Conservation (phyloP, 768 basidiomycete species). For the Mycena sanguinolenta region DNA sequence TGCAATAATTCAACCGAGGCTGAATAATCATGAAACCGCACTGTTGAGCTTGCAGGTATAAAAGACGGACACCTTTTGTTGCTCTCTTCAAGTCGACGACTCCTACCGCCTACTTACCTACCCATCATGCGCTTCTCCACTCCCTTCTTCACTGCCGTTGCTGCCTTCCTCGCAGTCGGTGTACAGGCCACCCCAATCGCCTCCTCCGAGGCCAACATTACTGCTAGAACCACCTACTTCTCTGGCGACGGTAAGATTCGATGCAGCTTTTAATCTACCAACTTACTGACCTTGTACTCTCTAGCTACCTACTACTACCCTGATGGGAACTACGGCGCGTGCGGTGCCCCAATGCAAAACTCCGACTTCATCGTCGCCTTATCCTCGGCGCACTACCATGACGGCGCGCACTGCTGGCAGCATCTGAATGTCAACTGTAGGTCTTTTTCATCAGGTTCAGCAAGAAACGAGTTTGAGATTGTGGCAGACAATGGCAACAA, state of each 20-base stretch:
- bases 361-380: not conserved
- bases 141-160: not conserved
- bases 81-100: not conserved
- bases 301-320: not conserved
- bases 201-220: not conserved
- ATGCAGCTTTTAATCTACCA: not conserved
- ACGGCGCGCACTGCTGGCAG: not conserved
- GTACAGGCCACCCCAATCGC: not conserved
- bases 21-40: not conserved
- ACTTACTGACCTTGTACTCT: not conserved
- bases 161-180: not conserved
- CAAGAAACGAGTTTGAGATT: not conserved
- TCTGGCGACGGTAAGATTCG: not conserved
- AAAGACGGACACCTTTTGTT: not conserved
- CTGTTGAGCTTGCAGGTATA: not conserved
- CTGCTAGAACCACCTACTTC: not conserved
- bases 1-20: too few species aligned
- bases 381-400: not conserved
- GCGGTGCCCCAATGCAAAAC: not conserved
- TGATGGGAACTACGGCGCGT: not conserved
- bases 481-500: not conserved
- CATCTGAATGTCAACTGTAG: not conserved
- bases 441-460: not conserved
- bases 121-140: not conserved
- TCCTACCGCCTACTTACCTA: not conserved